Percentiles rank a stretch among this genome's conserved stretches.
Evolutionary conservation across 345 rosid species (phyloP).

Genomic region (Eutrema japonicum): DNA sequence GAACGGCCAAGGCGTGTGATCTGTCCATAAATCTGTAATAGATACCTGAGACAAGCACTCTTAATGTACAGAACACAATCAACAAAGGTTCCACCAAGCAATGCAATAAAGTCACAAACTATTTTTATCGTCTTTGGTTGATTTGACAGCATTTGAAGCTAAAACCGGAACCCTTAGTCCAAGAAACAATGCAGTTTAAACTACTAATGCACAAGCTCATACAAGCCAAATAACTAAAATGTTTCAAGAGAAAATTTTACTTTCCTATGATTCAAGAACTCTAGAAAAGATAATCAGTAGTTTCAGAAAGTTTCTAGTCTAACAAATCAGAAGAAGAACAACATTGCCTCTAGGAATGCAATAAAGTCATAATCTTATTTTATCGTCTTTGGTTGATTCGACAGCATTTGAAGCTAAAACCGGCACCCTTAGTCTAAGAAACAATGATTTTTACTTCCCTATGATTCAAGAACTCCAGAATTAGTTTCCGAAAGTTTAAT

Average conservation of each 20-base stretch:
- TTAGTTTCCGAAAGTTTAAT: too few relatives aligned
- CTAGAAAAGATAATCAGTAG: not conserved
- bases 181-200: not conserved
- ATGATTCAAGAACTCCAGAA: too few relatives aligned
- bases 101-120: not conserved
- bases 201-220: not conserved
- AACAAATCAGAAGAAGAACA: not conserved
- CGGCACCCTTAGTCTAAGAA: not conserved
- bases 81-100: not conserved
- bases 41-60: conserved; percentile 77
- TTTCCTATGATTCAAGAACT: not conserved
- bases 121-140: not conserved
- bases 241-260: not conserved
- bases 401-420: not conserved
- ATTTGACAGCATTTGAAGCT: not conserved
- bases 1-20: conserved; percentile 99
- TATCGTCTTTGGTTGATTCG: not conserved
- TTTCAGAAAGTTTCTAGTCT: not conserved
- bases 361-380: too few relatives aligned
- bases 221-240: not conserved
- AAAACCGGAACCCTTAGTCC: not conserved
- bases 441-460: too few relatives aligned
- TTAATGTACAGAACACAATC: conserved; percentile 35
- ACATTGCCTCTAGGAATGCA: not conserved
- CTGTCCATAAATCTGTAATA: conserved; percentile 96